Conservation (phyloP, 495 filamentous ascomycete species). For the Saxophila tyrrhenica region DNA sequence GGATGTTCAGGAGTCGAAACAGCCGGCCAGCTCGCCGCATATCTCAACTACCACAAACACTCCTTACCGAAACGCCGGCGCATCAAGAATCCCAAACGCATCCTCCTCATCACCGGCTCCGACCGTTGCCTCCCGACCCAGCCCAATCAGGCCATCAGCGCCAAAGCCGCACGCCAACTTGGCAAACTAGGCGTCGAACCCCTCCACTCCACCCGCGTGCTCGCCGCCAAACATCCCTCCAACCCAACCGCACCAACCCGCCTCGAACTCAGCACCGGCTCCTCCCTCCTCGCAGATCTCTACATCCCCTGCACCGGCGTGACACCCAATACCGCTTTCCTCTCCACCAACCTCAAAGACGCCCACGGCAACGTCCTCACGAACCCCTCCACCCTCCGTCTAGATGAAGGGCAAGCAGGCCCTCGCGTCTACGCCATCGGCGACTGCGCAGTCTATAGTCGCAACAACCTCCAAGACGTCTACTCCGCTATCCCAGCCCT, state of each 20-base stretch:
- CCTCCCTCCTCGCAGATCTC: constrained; percentile 17
- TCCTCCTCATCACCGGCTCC: constrained; percentile 19
- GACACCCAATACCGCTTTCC: constrained; percentile 21
- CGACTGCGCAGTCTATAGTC: constrained; percentile 24
- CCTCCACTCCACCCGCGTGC: constrained; percentile 14
- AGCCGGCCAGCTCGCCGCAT: constrained; percentile 22
- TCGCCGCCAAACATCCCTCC: constrained; percentile 4
- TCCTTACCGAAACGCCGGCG: neutral
- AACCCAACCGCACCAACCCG: constrained; percentile 10
- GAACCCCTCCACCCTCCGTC: constrained; percentile 12
- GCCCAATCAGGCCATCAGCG: neutral
- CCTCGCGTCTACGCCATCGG: constrained; percentile 22
- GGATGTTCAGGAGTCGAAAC: constrained; percentile 22
- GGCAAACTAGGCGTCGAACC: constrained; percentile 19
- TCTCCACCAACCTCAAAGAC: constrained; percentile 16
- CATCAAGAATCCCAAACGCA: constrained; percentile 2
- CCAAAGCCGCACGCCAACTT: constrained; percentile 15
- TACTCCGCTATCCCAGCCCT: constrained; percentile 25
- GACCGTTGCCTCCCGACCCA: constrained; percentile 16
- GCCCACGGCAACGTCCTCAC: constrained; percentile 18
- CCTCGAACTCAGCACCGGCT: constrained; percentile 18
- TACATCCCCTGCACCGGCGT: constrained; percentile 23
- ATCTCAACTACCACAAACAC: constrained; percentile 11
- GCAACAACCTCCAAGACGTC: constrained; percentile 23
- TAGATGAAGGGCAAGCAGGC: constrained; percentile 1